Base-by-base conservation (phyloP, 2,329 filamentous ascomycete genomes). In the Alternaria triticina region DNA sequence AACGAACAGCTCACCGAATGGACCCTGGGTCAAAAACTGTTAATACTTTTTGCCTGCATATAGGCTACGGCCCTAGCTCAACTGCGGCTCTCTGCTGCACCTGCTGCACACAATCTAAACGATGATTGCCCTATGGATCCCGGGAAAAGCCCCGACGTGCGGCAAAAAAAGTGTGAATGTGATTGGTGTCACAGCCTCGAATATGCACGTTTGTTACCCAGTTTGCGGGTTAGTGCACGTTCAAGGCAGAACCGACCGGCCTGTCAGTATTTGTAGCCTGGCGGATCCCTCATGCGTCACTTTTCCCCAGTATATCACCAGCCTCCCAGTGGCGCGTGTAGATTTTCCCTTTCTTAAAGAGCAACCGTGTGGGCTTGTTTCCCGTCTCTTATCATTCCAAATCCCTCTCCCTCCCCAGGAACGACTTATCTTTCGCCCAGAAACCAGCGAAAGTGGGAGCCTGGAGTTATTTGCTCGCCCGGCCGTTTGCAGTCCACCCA, bases 181-280 rank as follows among this genome's bases (percentile, higher is more conserved):
- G 73, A 76, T 77, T 77, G 72, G 72, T 66, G 65, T 61, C 23
- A 64, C 66, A 52, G 43, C 54, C 40, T 50, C 62, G 54, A 65
- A 63, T 60, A 63, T 61, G 66, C 68, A 67, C 68, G 68, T 68
- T 65, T 73, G 67, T 67, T 67, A 61, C 64, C 69, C 65, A 64
- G 64, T 62, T 52, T 67, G 68, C 66, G 57, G 59, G 49, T 40
- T 64, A 69, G 70, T 71, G 69, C 64, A 65, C 67, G 63, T 57
- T 63, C 68, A 70, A 69, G 73, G 65, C 67, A 65, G 69, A 36
- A 36, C 33, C 33, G 33, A 61, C 65, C 65, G 65, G 61, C 47
- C 50, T 64, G 64, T 62, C 62, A 64, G 61, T 74, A 73, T 71
- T 71, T 73, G 75, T 73, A 76, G 66, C 61, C 61, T 64, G 56